Conservation (phyloP, 2,329 filamentous ascomycete species). For the Colletotrichum tropicicola region DNA sequence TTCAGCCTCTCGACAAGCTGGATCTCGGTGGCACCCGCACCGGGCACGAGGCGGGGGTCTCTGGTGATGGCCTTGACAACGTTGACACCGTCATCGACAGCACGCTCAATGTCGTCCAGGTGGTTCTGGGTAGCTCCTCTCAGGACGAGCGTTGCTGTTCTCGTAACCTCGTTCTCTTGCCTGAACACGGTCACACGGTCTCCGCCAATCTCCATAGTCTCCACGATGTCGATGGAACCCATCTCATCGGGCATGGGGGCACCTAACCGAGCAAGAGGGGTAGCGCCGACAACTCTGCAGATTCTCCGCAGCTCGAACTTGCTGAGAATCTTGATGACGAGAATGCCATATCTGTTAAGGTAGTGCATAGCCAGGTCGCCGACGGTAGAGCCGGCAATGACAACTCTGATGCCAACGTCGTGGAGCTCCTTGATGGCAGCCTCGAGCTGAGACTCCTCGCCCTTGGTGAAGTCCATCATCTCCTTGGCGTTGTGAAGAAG, state of each 20-base stretch:
- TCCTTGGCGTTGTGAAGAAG: conserved; percentile 97
- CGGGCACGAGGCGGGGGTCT: conserved; percentile 89
- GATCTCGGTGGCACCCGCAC: conserved; percentile 93
- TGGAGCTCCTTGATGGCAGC: conserved; percentile 92
- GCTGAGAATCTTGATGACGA: conserved; percentile 95
- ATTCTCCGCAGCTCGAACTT: conserved; percentile 97
- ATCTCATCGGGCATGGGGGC: conserved; percentile 99
- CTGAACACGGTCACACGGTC: conserved; percentile 98
- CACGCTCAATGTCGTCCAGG: conserved; percentile 94
- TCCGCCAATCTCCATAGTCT: conserved; percentile 96
- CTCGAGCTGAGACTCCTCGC: conserved; percentile 93
- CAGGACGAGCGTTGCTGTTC: conserved; percentile 93
- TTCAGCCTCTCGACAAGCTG: conserved; percentile 94
- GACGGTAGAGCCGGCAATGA: conserved; percentile 91
- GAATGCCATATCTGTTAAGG: conserved; percentile 95
- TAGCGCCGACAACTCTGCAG: conserved; percentile 95
- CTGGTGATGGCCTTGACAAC: conserved; percentile 98
- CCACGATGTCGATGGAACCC: conserved; percentile 92
- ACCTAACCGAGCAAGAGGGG: conserved; percentile 92
- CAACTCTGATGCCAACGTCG: conserved; percentile 90
- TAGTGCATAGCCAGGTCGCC: conserved; percentile 95
- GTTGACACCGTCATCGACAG: conserved; percentile 97
- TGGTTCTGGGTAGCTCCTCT: conserved; percentile 98
- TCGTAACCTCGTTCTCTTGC: conserved; percentile 91
- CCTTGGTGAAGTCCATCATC: conserved; percentile 98